phyloP scores from a whole-genome alignment of 257 asterid genomes.

The Fraxinus anomala region DNA sequence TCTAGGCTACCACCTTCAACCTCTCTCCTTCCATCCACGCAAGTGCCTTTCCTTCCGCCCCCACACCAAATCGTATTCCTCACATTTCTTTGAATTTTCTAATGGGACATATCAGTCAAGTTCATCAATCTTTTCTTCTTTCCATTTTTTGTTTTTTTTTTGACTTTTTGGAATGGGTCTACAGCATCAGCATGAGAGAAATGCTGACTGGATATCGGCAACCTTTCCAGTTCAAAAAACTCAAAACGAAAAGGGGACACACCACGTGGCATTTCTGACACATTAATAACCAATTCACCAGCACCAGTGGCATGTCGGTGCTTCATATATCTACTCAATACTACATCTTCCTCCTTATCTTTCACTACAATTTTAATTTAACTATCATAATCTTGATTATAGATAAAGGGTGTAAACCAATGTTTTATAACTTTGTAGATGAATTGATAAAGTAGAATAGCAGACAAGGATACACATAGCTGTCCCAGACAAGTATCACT shows the following conservation, averaged over 20 bases:
- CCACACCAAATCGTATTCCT: neutral
- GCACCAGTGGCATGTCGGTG: neutral
- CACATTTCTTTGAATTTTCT: neutral
- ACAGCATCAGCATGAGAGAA: neutral
- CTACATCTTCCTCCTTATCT: neutral
- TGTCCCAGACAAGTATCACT: neutral
- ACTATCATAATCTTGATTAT: neutral
- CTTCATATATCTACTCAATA: neutral
- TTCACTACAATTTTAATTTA: neutral
- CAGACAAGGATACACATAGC: neutral
- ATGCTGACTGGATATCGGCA: neutral
- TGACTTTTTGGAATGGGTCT: neutral
- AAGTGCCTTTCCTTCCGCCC: neutral
- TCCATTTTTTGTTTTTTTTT: neutral
- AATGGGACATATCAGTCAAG: neutral
- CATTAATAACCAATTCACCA: no score
- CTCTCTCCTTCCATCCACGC: neutral
- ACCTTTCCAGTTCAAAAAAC: no score
- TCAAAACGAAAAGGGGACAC: no score
- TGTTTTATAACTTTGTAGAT: neutral
- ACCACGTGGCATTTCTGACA: no score
- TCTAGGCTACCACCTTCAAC: neutral
- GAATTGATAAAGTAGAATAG: neutral
- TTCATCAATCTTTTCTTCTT: neutral
- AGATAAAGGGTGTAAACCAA: neutral